These are phyloP conservation scores for Lentithecium fluviatile DNA, from an alignment of 495 filamentous ascomycete species.

Conservation along the genomic window DNA sequence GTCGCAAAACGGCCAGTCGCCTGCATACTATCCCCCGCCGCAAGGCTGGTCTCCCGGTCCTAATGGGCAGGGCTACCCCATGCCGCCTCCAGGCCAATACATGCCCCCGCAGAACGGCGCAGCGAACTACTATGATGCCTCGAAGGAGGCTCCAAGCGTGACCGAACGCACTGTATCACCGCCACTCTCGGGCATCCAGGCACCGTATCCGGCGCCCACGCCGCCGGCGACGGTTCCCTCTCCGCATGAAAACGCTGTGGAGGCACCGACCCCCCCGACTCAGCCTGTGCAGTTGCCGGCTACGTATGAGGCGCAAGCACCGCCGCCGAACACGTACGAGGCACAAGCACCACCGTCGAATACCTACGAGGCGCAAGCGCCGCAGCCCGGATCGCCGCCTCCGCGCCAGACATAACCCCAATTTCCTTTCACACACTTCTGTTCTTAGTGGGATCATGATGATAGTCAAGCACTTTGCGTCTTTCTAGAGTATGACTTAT, in stretches of 20 bases:
- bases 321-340: too few species aligned
- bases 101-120: neutral
- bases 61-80: neutral
- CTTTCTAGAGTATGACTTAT: too few species aligned
- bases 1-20: neutral
- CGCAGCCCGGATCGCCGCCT: too few species aligned
- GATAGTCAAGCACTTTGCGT: too few species aligned
- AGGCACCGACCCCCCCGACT: too few species aligned
- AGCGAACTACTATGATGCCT: neutral
- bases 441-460: too few species aligned
- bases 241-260: neutral
- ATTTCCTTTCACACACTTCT: too few species aligned
- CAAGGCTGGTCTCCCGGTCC: conserved; percentile 1
- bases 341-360: too few species aligned
- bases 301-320: too few species aligned
- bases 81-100: neutral
- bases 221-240: neutral
- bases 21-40: neutral
- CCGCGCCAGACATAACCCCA: too few species aligned
- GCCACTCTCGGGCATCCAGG: neutral
- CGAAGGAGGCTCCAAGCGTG: neutral
- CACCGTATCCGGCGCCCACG: neutral
- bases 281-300: too few species aligned
- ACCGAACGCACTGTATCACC: neutral
- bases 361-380: too few species aligned